Evolutionary conservation across 2,329 filamentous ascomycete species (phyloP).

Genomic region (Claviceps africana): DNA sequence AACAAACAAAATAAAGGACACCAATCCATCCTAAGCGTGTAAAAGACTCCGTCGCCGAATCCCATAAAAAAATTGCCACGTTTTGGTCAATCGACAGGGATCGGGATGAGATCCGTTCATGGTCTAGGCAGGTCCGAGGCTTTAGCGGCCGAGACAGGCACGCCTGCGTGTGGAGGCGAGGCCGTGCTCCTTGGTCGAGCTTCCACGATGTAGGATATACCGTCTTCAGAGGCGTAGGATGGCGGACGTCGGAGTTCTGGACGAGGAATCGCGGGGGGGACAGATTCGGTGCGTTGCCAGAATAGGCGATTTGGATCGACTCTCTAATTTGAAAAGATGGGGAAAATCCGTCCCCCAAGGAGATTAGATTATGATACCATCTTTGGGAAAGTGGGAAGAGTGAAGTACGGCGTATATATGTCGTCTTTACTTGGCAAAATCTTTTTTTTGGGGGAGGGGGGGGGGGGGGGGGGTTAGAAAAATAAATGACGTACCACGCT

Average conservation of each 20-base stretch:
- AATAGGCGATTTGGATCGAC: conserved; percentile 71
- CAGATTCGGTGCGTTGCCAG: conserved; percentile 54
- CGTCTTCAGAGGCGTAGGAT: conserved; percentile 64
- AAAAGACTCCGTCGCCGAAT: background rate
- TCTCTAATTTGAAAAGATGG: conserved; percentile 28
- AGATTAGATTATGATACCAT: background rate
- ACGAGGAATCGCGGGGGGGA: conserved; percentile 11
- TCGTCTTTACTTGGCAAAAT: background rate
- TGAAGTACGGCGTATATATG: background rate
- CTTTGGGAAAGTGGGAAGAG: background rate
- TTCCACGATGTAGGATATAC: conserved; percentile 57
- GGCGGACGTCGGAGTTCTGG: conserved; percentile 43
- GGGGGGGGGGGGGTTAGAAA: background rate
- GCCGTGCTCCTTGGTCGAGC: conserved; percentile 46
- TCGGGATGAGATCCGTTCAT: background rate
- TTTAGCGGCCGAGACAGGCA: background rate
- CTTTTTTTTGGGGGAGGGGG: background rate
- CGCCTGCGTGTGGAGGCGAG: conserved; percentile 27
- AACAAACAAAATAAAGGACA: background rate
- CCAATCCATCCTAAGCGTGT: background rate
- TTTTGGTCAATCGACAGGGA: background rate
- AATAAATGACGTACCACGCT: conserved; percentile 55
- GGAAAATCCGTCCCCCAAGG: background rate
- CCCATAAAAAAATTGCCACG: background rate
- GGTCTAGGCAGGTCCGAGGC: background rate